Evolutionary conservation across 768 basidiomycete species (phyloP).

Genomic region (Pleurotus ostreatus): DNA sequence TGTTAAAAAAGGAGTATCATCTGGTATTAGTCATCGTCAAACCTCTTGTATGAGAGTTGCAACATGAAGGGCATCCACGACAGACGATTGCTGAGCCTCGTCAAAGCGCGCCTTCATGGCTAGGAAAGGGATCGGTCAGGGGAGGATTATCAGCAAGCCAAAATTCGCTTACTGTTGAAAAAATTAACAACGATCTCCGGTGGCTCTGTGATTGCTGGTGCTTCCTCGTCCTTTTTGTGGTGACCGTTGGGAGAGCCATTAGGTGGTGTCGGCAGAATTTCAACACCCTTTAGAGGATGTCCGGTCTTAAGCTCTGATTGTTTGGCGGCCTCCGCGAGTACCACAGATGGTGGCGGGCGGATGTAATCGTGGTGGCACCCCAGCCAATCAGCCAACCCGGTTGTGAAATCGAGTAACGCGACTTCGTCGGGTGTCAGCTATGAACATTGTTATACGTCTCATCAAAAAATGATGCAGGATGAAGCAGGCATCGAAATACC

Average conservation of each 20-base stretch:
- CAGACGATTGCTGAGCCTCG: conserved; percentile 35
- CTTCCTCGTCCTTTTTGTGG: conserved; percentile 68
- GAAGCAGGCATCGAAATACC: conserved; percentile 25
- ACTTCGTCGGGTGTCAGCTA: conserved; percentile 69
- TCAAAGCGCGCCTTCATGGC: conserved; percentile 55
- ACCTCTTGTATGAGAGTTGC: conserved; percentile 77
- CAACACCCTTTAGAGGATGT: conserved; percentile 61
- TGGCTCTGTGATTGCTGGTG: conserved; percentile 59
- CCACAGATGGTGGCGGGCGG: conserved; percentile 65
- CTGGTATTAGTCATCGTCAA: not conserved
- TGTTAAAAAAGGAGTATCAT: conserved; percentile 6
- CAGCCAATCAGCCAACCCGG: conserved; percentile 68
- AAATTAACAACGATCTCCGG: conserved; percentile 50
- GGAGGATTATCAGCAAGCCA: not conserved
- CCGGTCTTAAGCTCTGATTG: conserved; percentile 69
- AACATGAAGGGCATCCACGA: conserved; percentile 63
- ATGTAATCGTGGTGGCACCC: conserved; percentile 71
- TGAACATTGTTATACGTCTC: not conserved
- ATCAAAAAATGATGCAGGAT: conserved; percentile 11
- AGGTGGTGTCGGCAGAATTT: conserved; percentile 33
- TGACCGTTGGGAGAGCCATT: conserved; percentile 40
- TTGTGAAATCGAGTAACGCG: conserved; percentile 53
- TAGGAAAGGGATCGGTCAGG: conserved; percentile 19
- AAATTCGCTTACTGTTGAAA: conserved; percentile 52
- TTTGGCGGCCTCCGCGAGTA: conserved; percentile 72